Conservation (phyloP, 2,329 filamentous ascomycete species). For the Gremmenia infestans region DNA sequence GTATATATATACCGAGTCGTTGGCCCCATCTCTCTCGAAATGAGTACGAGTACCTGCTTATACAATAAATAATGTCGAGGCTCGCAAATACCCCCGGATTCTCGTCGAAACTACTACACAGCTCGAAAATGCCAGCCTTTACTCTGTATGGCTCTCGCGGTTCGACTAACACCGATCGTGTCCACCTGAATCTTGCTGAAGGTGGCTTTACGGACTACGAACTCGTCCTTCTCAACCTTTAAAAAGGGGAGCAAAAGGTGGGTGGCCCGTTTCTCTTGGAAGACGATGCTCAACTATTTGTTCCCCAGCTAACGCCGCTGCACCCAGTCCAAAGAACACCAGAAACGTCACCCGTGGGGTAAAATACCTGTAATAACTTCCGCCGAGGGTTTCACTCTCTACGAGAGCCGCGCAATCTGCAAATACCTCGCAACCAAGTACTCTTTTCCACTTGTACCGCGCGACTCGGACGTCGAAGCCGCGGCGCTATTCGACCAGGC, state of each 20-base stretch:
- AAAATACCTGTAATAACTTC: slow-evolving; percentile 38
- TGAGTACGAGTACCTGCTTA: slow-evolving; percentile 4
- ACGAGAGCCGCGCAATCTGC: slow-evolving; percentile 44
- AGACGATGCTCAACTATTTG: not conserved
- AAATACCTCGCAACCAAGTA: slow-evolving; percentile 42
- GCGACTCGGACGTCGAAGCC: slow-evolving; percentile 36
- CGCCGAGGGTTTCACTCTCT: slow-evolving; percentile 39
- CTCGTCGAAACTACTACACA: slow-evolving; percentile 28
- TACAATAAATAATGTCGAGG: slow-evolving; percentile 26
- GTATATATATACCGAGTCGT: slow-evolving; percentile 2
- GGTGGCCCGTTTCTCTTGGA: slow-evolving; percentile 14
- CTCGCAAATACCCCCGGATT: slow-evolving; percentile 25
- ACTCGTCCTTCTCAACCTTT: slow-evolving; percentile 35
- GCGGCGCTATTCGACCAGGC: slow-evolving; percentile 41
- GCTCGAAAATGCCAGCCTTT: slow-evolving; percentile 38
- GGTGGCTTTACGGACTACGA: slow-evolving; percentile 41
- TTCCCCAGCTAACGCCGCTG: slow-evolving; percentile 21
- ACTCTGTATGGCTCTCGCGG: slow-evolving; percentile 38
- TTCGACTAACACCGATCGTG: slow-evolving; percentile 40
- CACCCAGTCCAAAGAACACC: slow-evolving; percentile 34
- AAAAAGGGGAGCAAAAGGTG: slow-evolving; percentile 40
- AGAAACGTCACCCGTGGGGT: slow-evolving; percentile 38
- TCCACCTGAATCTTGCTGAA: slow-evolving; percentile 40
- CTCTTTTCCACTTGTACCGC: slow-evolving; percentile 40
- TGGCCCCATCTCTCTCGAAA: slow-evolving; percentile 14